Base-by-base conservation (phyloP, 2,329 filamentous ascomycete genomes). In the Ophiognomonia clavigignenti-juglandacearum region DNA sequence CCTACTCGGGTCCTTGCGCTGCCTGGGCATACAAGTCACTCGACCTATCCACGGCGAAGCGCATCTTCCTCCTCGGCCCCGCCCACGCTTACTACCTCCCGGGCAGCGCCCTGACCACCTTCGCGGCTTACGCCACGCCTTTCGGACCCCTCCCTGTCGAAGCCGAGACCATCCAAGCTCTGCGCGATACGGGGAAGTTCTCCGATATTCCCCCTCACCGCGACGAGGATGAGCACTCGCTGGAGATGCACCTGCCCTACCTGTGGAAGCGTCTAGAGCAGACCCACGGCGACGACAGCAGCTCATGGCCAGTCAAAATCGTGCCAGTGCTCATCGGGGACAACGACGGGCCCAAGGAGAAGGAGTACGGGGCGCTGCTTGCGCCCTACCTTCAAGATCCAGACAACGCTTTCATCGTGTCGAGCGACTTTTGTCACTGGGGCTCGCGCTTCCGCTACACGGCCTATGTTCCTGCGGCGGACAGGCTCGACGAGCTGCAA, bases 391-490 rank as follows among this genome's bases (percentile, higher is more conserved):
- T 98, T 6, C 72, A 74, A 27, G 86, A 96, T 56, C 79, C 84
- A 0, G 70, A 76, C 11, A 95, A 88, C 51, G 82, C 85, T 2
- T 96, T 97, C 62, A 78, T 98, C 51, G 78, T 97, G 53, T 93
- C 87, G 64, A 96, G 90, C 1, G 93, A 98, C 64, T 98, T 98
- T 64, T 96, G 92, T 54, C 93, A 98, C 66, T 98, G 93, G 93
- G 93, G 93, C 10, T 57, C 73, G 0, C 77, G 88, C 40, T 98
- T 96, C 65, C 72, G 77, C 46, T 98, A 97, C 65, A 88, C 83
- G 23, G 85, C 85, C 50, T 96, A 96, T 63, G 76, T 82, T 26
- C 78, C 50, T 50, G 76, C 52, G 46, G 73, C 54, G 59, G 63
- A 60, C 29, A 61, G 67, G 11, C 54, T 69, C 2, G 71, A 20